Conservation (phyloP, 805 yeast genomes). For the Suhomyces pyralidae region DNA sequence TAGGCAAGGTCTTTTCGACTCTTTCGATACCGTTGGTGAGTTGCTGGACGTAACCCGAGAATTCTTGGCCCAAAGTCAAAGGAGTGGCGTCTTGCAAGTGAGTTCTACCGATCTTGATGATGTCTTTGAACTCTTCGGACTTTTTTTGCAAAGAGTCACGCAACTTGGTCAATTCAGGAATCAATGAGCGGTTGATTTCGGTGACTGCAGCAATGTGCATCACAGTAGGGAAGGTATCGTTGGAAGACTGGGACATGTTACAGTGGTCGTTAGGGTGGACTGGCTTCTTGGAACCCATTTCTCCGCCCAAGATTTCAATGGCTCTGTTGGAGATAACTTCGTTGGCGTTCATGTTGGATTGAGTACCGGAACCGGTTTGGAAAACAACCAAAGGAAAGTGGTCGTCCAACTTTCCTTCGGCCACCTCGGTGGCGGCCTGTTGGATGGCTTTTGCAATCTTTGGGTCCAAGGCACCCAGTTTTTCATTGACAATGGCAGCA, state of each 20-base stretch:
- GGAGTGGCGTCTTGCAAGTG: conserved; percentile 99
- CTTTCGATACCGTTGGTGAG: conserved; percentile 85
- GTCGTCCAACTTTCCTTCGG: conserved; percentile 84
- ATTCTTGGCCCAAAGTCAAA: conserved; percentile 95
- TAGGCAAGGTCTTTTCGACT: conserved; percentile 72
- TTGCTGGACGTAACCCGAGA: conserved; percentile 94
- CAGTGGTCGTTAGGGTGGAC: conserved; percentile 99
- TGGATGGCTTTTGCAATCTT: conserved; percentile 80
- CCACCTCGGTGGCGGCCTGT: conserved; percentile 93
- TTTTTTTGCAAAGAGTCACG: conserved; percentile 77
- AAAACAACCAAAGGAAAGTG: conserved; percentile 98
- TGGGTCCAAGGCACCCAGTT: conserved; percentile 78
- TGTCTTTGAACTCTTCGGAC: conserved; percentile 77
- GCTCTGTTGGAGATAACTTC: conserved; percentile 99
- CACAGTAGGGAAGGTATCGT: conserved; percentile 98
- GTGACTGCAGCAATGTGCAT: conserved; percentile 99
- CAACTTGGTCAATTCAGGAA: conserved; percentile 77
- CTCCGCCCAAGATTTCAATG: conserved; percentile 91
- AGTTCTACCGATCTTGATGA: conserved; percentile 98
- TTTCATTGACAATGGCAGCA: conserved; percentile 85
- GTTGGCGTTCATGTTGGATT: conserved; percentile 98
- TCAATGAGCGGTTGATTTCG: conserved; percentile 69
- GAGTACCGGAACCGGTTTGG: conserved; percentile 99
- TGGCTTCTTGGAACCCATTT: conserved; percentile 85
- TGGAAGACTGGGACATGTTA: conserved; percentile 97